These are phyloP conservation scores for Venturia pyrina DNA, from an alignment of 2,329 filamentous ascomycete species.

Conservation along the genomic window DNA sequence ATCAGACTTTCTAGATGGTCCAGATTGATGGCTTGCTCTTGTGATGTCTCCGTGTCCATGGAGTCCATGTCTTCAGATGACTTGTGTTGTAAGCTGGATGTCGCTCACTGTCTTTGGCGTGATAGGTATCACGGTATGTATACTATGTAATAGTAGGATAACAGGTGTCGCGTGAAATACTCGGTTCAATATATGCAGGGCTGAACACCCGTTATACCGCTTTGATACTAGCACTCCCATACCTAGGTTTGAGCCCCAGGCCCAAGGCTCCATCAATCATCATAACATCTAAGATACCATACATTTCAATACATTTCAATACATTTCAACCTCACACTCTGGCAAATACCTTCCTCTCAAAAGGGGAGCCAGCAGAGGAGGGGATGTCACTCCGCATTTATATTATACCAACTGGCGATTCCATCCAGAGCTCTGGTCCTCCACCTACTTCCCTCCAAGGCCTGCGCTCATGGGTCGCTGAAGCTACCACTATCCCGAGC, in stretches of 20 bases:
- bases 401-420: constrained; percentile 86
- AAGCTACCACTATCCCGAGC: constrained; percentile 60
- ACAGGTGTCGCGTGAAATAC: constrained; percentile 1
- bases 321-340: neutral
- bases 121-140: no score
- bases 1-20: constrained; percentile 27
- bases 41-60: neutral
- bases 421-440: constrained; percentile 59
- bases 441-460: constrained; percentile 72
- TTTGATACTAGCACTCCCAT: neutral
- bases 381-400: constrained; percentile 79
- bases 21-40: constrained; percentile 15
- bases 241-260: neutral
- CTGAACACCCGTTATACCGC: neutral
- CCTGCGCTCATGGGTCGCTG: constrained; percentile 70
- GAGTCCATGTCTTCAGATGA: neutral
- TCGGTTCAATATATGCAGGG: neutral
- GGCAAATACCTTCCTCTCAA: neutral
- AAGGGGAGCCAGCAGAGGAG: constrained; percentile 3
- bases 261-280: neutral
- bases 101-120: neutral
- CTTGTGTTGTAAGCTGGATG: neutral
- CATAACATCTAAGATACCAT: neutral
- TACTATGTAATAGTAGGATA: no score
- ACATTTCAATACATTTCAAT: neutral